A percentile compares a stretch with the other conserved stretches of the same genome.
Evolutionary conservation across 495 filamentous ascomycete species (phyloP).

Genomic region (Trichoderma orchidacearum): DNA sequence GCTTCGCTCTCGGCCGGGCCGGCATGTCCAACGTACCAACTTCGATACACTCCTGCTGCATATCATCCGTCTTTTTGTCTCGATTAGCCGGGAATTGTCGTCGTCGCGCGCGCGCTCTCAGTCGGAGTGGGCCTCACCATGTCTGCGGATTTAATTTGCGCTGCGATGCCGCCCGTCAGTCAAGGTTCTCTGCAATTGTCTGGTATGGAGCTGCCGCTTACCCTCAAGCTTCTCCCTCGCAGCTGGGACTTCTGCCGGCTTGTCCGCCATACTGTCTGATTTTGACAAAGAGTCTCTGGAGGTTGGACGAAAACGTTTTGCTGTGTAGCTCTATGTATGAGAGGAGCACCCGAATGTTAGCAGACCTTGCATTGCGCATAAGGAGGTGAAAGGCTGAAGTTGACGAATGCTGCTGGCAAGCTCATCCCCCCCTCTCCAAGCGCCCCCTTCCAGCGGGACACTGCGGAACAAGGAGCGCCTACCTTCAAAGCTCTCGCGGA

Average conservation of each 20-base stretch:
- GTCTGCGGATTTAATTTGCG: conserved; percentile 90
- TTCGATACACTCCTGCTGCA: conserved; percentile 89
- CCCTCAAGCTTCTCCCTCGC: conserved; percentile 25
- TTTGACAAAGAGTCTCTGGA: background rate
- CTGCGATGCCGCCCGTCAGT: conserved; percentile 26
- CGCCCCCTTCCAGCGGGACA: background rate
- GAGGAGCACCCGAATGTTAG: background rate
- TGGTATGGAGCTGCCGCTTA: conserved; percentile 3
- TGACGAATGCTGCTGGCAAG: background rate
- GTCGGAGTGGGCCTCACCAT: conserved; percentile 54
- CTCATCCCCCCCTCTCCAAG: background rate
- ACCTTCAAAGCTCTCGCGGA: background rate
- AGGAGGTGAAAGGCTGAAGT: background rate
- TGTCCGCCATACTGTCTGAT: background rate
- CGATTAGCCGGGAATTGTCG: conserved; percentile 18
- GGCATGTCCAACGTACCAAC: conserved; percentile 52
- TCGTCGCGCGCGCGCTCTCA: background rate
- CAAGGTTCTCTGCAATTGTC: background rate
- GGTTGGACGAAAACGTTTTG: background rate
- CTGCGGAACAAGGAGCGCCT: background rate
- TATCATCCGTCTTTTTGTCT: conserved; percentile 70
- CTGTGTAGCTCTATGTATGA: background rate
- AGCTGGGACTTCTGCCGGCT: background rate
- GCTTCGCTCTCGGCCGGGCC: background rate
- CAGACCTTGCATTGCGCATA: background rate